Base-by-base conservation (phyloP, 2,329 filamentous ascomycete species). In the Bipolaris sorokiniana region DNA sequence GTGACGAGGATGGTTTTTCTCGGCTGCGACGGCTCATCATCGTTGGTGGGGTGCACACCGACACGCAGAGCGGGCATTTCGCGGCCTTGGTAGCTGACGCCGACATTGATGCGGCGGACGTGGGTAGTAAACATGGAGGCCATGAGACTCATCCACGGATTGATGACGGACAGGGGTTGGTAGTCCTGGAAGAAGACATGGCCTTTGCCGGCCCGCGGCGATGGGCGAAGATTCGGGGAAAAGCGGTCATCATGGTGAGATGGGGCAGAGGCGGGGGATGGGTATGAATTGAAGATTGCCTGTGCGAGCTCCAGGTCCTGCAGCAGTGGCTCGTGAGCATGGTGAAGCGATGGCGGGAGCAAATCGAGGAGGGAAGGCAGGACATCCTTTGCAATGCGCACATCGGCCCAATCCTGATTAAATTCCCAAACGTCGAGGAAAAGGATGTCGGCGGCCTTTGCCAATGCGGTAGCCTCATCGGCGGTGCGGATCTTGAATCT, bases 381-480 rank as follows among this genome's bases (percentile, higher is more conserved):
- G 64, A 91, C 87, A 66, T 91, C 86, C 71, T 90, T 87, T 51
- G 88, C 85, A 48, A 98, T 77, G 40, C 91, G 84, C 51, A 98
- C 88, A 74, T 99, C 95, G 23, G 95, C 90, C 81, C 90, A 95
- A 58, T 91, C 85, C 16, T 87, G 82, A 5, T 88, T 90, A 65
- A 90, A 92, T 20, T 91, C 89, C 95, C 95, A 99, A 1, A 98
- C 85, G 72, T 99, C 95, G 40, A 98, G 81, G 67, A 95, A 89
- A 22, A 97, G 83, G 16, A 87, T 86, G 59, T 90, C 84, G 0
- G 88, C 83, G 3, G 91, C 92, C 54, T 90, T 84, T n/a, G 88
- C 84, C 54, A 97, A 80, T 1, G 88, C 88, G 33, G 79, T 77
- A 56, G 90, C 88, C 70, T 96, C 90, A 18, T 87, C 83, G 3